A percentile compares a stretch with the other conserved stretches of the same genome.
Conservation (phyloP, 257 asterid species). For the Ligustrum vulgare region DNA sequence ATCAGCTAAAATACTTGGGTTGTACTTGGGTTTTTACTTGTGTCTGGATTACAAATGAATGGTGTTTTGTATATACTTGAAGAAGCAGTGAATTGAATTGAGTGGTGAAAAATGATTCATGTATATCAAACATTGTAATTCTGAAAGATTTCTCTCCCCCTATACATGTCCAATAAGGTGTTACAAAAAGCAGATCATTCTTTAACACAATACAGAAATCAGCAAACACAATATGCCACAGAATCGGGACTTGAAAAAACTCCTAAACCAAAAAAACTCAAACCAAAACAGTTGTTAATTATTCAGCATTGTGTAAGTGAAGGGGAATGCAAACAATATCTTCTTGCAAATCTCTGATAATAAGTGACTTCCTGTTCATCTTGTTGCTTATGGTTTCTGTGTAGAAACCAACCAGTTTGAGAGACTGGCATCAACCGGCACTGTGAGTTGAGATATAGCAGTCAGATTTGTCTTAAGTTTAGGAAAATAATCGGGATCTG, state of each 20-base stretch:
- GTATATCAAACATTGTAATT: neutral
- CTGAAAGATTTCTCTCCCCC: neutral
- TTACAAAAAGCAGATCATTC: neutral
- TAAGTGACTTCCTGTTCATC: too few relatives aligned
- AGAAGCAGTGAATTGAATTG: too few relatives aligned
- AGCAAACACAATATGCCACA: neutral
- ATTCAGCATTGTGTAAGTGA: neutral
- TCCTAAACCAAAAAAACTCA: neutral
- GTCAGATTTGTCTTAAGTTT: neutral
- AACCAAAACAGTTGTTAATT: neutral
- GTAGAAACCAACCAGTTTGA: constrained; percentile 50
- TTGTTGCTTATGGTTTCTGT: constrained; percentile 3
- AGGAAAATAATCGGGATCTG: constrained; percentile 16
- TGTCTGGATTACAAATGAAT: too few relatives aligned
- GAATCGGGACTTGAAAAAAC: neutral
- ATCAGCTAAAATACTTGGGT: too few relatives aligned
- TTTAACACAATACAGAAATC: neutral
- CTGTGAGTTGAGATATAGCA: neutral
- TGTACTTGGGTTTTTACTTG: too few relatives aligned
- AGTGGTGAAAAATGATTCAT: too few relatives aligned
- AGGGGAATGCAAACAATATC: neutral
- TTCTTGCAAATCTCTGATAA: neutral
- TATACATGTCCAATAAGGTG: neutral
- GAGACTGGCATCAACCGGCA: constrained; percentile 57
- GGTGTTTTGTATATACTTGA: too few relatives aligned